Conservation (phyloP, 2,329 filamentous ascomycete species). For the Fusarium sp. region DNA sequence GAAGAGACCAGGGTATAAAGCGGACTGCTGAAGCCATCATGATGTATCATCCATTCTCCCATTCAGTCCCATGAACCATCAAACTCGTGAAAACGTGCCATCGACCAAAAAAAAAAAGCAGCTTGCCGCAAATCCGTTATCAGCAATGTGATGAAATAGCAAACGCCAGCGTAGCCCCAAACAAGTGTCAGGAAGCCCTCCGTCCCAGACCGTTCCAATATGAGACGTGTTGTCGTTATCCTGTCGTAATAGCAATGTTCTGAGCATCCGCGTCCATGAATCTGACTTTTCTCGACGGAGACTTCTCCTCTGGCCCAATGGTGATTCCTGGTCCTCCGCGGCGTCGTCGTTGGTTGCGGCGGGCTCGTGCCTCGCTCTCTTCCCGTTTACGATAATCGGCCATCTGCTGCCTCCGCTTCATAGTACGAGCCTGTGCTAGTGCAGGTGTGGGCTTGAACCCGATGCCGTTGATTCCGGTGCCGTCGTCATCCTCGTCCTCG, state of each 20-base stretch:
- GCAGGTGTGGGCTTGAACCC: constrained; percentile 77
- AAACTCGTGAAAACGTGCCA: constrained; percentile 8
- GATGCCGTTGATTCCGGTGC: constrained; percentile 77
- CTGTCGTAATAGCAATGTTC: constrained; percentile 51
- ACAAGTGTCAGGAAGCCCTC: constrained; percentile 7
- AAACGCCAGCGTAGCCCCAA: constrained; percentile 35
- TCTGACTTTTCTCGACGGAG: constrained; percentile 54
- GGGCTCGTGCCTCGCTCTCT: constrained; percentile 72
- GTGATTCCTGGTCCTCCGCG: constrained; percentile 50
- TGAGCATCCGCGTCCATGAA: constrained; percentile 59
- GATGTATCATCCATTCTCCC: constrained; percentile 27
- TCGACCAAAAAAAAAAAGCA: constrained; percentile 1
- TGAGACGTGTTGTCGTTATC: constrained; percentile 39
- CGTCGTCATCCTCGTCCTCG: constrained; percentile 76
- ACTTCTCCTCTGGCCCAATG: constrained; percentile 43
- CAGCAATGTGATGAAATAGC: constrained; percentile 14
- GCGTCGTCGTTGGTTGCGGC: constrained; percentile 67
- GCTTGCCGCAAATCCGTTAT: constrained; percentile 6
- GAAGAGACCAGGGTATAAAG: constrained; percentile 39
- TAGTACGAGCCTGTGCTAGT: constrained; percentile 70
- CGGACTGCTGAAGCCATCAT: constrained; percentile 21
- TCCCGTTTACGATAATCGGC: constrained; percentile 75
- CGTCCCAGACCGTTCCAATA: constrained; percentile 3
- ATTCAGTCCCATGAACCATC: constrained; percentile 9
- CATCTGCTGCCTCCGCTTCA: constrained; percentile 73